Evolutionary conservation across 1,284 basidiomycete genomes (phyloP).

Genomic region (Apiotrichum gamsii): DNA sequence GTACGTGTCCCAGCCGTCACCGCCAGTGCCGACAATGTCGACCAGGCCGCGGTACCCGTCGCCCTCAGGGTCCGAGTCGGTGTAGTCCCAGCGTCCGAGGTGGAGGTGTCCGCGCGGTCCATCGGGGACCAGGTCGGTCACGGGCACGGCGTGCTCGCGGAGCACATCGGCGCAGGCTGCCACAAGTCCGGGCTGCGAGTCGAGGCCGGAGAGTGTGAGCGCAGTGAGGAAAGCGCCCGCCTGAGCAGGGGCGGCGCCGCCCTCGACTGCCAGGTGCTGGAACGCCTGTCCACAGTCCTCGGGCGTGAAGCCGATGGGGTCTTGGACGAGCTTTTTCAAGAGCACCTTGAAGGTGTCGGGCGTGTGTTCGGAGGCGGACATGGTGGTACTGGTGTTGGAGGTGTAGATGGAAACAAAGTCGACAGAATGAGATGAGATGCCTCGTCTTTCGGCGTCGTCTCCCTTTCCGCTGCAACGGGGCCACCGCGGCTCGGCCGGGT

Average conservation of each 20-base stretch:
- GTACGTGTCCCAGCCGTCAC: slow-evolving; percentile 94
- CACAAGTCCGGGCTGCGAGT: slow-evolving; percentile 65
- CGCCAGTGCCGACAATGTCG: slow-evolving; percentile 73
- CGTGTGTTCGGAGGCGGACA: slow-evolving; percentile 35
- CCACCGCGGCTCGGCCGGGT: too few species aligned
- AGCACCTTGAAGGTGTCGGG: slow-evolving; percentile 67
- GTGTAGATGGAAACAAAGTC: neutral
- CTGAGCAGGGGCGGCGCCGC: slow-evolving; percentile 46
- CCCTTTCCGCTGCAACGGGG: too few species aligned
- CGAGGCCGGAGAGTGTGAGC: slow-evolving; percentile 67
- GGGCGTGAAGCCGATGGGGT: slow-evolving; percentile 65
- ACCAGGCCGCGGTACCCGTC: slow-evolving; percentile 45
- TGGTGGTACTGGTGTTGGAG: neutral
- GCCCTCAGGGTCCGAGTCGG: slow-evolving; percentile 40
- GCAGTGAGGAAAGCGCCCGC: slow-evolving; percentile 79
- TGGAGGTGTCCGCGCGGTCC: slow-evolving; percentile 5
- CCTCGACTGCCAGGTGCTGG: slow-evolving; percentile 57
- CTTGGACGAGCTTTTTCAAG: slow-evolving; percentile 67
- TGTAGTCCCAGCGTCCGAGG: slow-evolving; percentile 44
- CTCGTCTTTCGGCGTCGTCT: too few species aligned
- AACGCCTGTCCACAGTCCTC: slow-evolving; percentile 65
- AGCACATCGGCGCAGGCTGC: slow-evolving; percentile 70
- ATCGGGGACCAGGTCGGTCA: slow-evolving; percentile 48
- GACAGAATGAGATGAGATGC: too few species aligned
- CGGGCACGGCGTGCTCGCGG: slow-evolving; percentile 56